Percentiles rank a stretch among this genome's conserved stretches.
These are phyloP conservation scores for Alnus glutinosa DNA, from an alignment of 306 rosid genomes.

Conservation along the genomic window DNA sequence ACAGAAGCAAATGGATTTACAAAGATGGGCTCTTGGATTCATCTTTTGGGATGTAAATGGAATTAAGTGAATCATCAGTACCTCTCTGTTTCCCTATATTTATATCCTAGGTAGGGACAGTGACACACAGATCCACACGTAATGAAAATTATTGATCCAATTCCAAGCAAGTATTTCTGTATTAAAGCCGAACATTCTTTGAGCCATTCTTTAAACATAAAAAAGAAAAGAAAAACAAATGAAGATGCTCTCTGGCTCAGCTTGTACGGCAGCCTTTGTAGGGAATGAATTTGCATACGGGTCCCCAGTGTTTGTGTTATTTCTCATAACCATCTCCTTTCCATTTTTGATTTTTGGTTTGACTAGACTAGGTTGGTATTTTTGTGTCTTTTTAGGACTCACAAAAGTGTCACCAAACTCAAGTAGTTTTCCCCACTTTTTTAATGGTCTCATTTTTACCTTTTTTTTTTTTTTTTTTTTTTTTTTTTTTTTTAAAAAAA, in stretches of 20 bases:
- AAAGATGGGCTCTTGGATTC: not conserved
- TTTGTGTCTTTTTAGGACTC: not conserved
- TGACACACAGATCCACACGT: not conserved
- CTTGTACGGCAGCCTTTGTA: not conserved
- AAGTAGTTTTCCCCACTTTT: too few relatives aligned
- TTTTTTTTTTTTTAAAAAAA: too few relatives aligned
- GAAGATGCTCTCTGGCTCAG: not conserved
- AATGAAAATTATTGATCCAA: not conserved
- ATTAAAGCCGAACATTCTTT: not conserved
- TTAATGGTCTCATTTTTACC: too few relatives aligned
- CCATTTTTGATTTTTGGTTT: too few relatives aligned
- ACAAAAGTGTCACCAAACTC: not conserved
- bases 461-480: too few relatives aligned
- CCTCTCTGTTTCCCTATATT: not conserved
- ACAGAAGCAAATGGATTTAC: not conserved
- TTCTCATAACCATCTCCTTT: not conserved
- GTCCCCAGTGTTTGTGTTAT: not conserved
- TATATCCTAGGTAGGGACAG: not conserved
- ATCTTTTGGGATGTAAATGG: not conserved
- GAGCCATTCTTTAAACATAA: not conserved
- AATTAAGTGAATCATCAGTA: not conserved
- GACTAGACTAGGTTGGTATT: too few relatives aligned
- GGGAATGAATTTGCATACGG: not conserved
- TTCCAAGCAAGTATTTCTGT: not conserved
- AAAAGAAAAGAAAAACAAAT: too few relatives aligned